phyloP scores from a whole-genome alignment of 2,329 filamentous ascomycete species.

The Aspergillus fumigatiaffinis region DNA sequence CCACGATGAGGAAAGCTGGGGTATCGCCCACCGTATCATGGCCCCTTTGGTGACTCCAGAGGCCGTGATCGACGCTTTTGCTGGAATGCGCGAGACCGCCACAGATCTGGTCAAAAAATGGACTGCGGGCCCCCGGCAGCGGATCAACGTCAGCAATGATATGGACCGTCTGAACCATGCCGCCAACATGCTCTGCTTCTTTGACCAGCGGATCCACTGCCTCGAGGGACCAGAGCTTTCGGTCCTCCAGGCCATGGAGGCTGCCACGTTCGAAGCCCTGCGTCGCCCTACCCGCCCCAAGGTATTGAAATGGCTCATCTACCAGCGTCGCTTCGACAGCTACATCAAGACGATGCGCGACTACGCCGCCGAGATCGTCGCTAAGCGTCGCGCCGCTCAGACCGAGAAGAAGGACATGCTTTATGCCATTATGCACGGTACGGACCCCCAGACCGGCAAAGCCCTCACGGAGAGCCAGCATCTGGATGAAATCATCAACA shows the following conservation, averaged over 20 bases:
- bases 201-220: slow-evolving; percentile 48
- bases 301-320: slow-evolving; percentile 51
- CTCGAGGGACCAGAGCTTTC: slow-evolving; percentile 47
- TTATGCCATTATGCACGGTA: slow-evolving; percentile 55
- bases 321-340: slow-evolving; percentile 52
- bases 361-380: slow-evolving; percentile 55
- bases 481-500: slow-evolving; percentile 65
- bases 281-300: slow-evolving; percentile 51
- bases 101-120: slow-evolving; percentile 51
- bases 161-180: slow-evolving; percentile 55
- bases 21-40: slow-evolving; percentile 55
- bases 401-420: slow-evolving; percentile 59
- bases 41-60: slow-evolving; percentile 44
- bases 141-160: slow-evolving; percentile 46
- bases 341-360: slow-evolving; percentile 53
- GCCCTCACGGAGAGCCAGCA: slow-evolving; percentile 57
- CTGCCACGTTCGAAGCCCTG: slow-evolving; percentile 54
- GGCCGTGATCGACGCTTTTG: slow-evolving; percentile 39
- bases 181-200: slow-evolving; percentile 49
- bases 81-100: slow-evolving; percentile 49
- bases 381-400: slow-evolving; percentile 52
- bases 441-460: slow-evolving; percentile 60
- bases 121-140: slow-evolving; percentile 38
- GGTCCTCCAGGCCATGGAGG: slow-evolving; percentile 53
- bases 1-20: slow-evolving; percentile 54